Evolutionary conservation across 1,139 yeast species (phyloP).

Genomic region (Lodderomyces parapsilosis): DNA sequence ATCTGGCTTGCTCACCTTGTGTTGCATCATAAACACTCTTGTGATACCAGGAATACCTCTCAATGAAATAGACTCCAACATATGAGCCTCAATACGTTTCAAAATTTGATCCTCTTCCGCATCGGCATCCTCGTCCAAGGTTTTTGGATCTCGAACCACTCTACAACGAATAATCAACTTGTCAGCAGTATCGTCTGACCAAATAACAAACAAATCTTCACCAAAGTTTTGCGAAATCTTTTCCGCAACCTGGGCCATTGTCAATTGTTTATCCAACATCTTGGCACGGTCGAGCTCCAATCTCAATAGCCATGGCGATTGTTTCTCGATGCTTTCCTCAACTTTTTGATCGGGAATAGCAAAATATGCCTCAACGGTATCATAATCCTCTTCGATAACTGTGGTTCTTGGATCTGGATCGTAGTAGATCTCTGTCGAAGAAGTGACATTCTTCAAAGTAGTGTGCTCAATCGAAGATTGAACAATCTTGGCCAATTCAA

Average conservation of each 20-base stretch:
- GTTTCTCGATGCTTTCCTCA: constrained; percentile 88
- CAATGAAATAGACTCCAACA: constrained; percentile 91
- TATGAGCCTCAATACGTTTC: constrained; percentile 92
- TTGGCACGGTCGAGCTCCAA: constrained; percentile 97
- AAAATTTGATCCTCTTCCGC: constrained; percentile 97
- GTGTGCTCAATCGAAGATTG: constrained; percentile 98
- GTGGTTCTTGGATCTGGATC: constrained; percentile 98
- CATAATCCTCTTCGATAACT: constrained; percentile 93
- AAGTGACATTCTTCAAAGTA: constrained; percentile 88
- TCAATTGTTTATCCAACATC: constrained; percentile 95
- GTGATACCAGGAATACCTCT: constrained; percentile 96
- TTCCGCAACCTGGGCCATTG: constrained; percentile 98
- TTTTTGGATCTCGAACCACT: constrained; percentile 94
- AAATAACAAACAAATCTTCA: constrained; percentile 92
- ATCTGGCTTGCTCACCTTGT: constrained; percentile 77
- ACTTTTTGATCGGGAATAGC: constrained; percentile 98
- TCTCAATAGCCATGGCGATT: constrained; percentile 97
- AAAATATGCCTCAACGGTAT: constrained; percentile 95
- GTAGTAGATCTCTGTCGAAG: constrained; percentile 95
- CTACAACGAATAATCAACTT: constrained; percentile 97
- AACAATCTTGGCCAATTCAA: constrained; percentile 89
- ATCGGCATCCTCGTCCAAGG: constrained; percentile 88
- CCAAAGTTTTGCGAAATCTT: constrained; percentile 92
- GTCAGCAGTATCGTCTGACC: constrained; percentile 99
- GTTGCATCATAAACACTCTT: constrained; percentile 93